Conservation (phyloP, 2,329 filamentous ascomycete species). For the Aschersonia sp. region DNA sequence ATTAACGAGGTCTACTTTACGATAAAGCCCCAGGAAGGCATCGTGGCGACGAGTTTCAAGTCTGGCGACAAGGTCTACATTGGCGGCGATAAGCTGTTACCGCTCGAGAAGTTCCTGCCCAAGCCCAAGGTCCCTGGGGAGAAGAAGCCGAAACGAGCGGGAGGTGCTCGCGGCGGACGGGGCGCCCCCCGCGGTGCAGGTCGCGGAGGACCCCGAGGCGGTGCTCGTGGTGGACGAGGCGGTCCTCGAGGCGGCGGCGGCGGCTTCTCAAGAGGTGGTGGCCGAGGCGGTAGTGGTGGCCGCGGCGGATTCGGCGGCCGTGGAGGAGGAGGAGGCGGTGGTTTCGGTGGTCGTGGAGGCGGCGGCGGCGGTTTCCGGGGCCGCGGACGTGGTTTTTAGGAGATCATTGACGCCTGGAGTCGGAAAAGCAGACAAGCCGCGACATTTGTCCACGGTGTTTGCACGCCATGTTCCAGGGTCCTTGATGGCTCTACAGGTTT, state of each 20-base stretch:
- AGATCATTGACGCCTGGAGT: conserved; percentile 7
- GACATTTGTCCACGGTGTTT: neutral
- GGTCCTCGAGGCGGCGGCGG: conserved; percentile 8
- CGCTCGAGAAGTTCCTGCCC: conserved; percentile 89
- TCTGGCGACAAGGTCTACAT: conserved; percentile 96
- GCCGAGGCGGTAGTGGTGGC: conserved; percentile 6
- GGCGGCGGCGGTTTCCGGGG: conserved; percentile 1
- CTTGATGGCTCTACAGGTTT: neutral
- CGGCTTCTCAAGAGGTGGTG: conserved; percentile 9
- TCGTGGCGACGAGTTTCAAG: conserved; percentile 90
- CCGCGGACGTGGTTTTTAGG: conserved; percentile 18
- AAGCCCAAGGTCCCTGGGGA: conserved; percentile 71
- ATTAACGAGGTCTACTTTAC: conserved; percentile 99
- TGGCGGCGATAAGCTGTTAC: conserved; percentile 82
- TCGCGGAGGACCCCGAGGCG: conserved; percentile 9
- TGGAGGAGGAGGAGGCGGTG: conserved; percentile 5
- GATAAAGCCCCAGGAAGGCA: conserved; percentile 92
- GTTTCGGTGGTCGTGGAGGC: conserved; percentile 4
- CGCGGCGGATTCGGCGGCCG: conserved; percentile 5
- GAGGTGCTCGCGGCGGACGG: conserved; percentile 22
- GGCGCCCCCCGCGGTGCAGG: conserved; percentile 15
- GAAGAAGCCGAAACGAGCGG: conserved; percentile 46
- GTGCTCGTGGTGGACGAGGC: conserved; percentile 4
- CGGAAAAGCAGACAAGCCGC: conserved; percentile 5
- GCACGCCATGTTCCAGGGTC: neutral